These are phyloP conservation scores for Pyricularia grisea DNA, from an alignment of 2,329 filamentous ascomycete species.

Conservation along the genomic window DNA sequence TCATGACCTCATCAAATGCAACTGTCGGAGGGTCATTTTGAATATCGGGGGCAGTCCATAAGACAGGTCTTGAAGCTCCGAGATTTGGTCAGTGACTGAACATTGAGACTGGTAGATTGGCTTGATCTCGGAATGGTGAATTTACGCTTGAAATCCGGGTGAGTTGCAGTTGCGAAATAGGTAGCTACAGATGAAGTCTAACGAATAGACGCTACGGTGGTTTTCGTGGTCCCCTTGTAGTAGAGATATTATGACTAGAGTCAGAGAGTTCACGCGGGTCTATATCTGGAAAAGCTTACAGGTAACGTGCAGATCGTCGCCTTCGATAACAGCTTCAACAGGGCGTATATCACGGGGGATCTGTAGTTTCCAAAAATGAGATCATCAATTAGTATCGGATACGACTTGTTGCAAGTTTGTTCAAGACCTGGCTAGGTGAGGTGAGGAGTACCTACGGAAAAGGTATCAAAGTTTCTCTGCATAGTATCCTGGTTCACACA, in stretches of 20 bases:
- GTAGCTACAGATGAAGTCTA: conserved; percentile 49
- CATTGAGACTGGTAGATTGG: neutral
- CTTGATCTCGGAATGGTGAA: neutral
- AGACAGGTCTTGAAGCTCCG: conserved; percentile 3
- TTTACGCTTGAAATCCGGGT: conserved; percentile 24
- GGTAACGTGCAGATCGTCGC: conserved; percentile 32
- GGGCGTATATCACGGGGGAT: conserved; percentile 33
- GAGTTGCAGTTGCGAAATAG: conserved; percentile 20
- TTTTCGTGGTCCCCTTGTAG: conserved; percentile 52
- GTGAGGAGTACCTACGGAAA: conserved; percentile 36
- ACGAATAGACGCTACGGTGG: conserved; percentile 60
- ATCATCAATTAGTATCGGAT: conserved; percentile 3
- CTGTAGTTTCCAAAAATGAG: conserved; percentile 22
- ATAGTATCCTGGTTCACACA: conserved; percentile 63
- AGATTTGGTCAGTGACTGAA: neutral
- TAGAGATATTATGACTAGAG: neutral
- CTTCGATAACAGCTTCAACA: conserved; percentile 19
- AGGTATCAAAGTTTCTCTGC: conserved; percentile 61
- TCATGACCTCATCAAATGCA: conserved; percentile 51
- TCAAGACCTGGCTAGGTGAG: neutral
- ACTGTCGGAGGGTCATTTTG: conserved; percentile 46
- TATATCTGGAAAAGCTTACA: conserved; percentile 29
- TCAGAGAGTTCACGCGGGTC: neutral
- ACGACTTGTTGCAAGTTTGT: conserved; percentile 1
- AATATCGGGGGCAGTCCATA: conserved; percentile 15